Evolutionary conservation across 73 alveolate genomes (phyloP).

Genomic region (Tetrahymena malaccensis): DNA sequence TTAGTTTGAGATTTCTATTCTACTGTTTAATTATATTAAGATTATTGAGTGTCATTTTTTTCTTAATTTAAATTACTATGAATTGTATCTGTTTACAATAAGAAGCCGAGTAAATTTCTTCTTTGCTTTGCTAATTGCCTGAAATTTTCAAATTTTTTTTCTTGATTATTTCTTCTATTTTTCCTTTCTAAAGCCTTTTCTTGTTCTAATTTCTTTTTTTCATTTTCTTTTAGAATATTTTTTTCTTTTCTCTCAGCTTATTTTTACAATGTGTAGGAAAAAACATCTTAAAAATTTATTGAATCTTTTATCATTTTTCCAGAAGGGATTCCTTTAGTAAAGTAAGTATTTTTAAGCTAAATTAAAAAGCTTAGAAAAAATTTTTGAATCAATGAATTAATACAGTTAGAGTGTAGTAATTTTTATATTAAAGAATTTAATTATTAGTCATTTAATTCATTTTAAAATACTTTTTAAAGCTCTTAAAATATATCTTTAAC

Average conservation of each 20-base stretch:
- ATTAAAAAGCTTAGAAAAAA: not conserved
- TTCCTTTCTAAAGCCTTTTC: not conserved
- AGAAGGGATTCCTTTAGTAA: not conserved
- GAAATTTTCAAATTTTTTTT: not conserved
- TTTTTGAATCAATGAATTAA: not conserved
- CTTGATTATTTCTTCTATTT: not conserved
- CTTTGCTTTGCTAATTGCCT: not conserved
- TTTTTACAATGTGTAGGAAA: not conserved
- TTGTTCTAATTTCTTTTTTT: not conserved
- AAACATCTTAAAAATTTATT: not conserved
- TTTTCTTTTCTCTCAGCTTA: not conserved
- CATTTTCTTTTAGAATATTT: not conserved
- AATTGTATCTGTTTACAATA: not conserved
- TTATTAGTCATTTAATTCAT: not conserved
- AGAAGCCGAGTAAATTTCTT: not conserved
- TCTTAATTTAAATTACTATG: not conserved
- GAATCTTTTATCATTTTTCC: not conserved
- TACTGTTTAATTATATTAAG: not conserved
- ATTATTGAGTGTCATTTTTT: not conserved
- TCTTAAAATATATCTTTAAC: not conserved
- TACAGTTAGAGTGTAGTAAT: not conserved
- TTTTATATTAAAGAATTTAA: no score
- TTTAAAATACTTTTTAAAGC: not conserved
- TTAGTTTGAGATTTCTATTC: no score
- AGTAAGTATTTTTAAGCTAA: not conserved